Evolutionary conservation across 192 early-diverging fungal species (phyloP).

Genomic region (Mortierella antarctica): DNA sequence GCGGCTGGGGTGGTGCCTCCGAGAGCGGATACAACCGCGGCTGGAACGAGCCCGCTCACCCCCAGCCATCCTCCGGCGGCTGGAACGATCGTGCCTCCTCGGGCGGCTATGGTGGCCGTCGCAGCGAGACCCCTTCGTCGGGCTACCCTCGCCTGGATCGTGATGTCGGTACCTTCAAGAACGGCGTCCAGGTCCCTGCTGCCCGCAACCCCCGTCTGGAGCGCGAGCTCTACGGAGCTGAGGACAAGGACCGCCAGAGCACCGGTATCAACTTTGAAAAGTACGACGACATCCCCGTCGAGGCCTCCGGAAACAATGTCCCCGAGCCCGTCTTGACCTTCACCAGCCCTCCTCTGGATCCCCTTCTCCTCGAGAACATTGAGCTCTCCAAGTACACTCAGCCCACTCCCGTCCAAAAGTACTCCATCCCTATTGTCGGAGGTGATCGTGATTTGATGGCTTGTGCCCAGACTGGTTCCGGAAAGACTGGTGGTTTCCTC

Average conservation of each 20-base stretch:
- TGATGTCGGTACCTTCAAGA: slow-evolving; percentile 55
- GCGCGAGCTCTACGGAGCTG: slow-evolving; percentile 78
- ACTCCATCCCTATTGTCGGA: slow-evolving; percentile 86
- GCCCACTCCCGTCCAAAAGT: slow-evolving; percentile 97
- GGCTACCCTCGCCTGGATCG: slow-evolving; percentile 58
- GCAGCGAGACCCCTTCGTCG: slow-evolving; percentile 45
- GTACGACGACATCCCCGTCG: slow-evolving; percentile 98
- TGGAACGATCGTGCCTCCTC: slow-evolving; percentile 58
- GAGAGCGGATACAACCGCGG: slow-evolving; percentile 55
- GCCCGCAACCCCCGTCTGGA: slow-evolving; percentile 84
- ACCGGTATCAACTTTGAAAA: slow-evolving; percentile 99
- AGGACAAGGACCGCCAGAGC: slow-evolving; percentile 81
- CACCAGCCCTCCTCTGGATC: slow-evolving; percentile 77
- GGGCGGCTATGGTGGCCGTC: slow-evolving; percentile 57
- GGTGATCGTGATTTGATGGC: slow-evolving; percentile 96
- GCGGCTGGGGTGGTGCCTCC: slow-evolving; percentile 52
- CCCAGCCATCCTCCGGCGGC: slow-evolving; percentile 20
- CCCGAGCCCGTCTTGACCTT: slow-evolving; percentile 73
- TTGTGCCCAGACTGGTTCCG: slow-evolving; percentile 97
- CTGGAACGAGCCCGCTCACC: slow-evolving; percentile 46
- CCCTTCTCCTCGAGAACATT: slow-evolving; percentile 90
- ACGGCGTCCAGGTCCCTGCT: slow-evolving; percentile 84
- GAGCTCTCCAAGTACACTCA: slow-evolving; percentile 86
- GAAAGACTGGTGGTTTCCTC: slow-evolving; percentile 97
- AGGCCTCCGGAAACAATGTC: slow-evolving; percentile 79